Base-by-base conservation (phyloP, 805 yeast genomes). In the Pichia exigua region DNA sequence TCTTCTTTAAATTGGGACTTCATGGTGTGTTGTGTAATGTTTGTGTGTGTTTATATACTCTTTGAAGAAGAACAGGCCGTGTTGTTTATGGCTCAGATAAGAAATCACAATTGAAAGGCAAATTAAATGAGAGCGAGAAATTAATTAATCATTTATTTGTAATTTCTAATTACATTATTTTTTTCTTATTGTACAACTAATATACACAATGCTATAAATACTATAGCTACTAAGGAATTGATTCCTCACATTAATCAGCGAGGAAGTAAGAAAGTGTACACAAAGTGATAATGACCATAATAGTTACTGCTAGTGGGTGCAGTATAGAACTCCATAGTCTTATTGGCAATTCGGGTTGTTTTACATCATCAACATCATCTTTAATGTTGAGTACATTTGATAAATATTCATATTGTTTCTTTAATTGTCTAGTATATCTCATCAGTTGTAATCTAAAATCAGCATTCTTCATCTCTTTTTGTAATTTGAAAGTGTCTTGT, bases 1-100 rank as follows among this genome's bases (percentile, higher is more conserved):
- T 94, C 97, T 79, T 88, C 95, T 73, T 89, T 88, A 70, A 88
- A 88, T 75, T 87, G 91, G 51, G 95, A 88, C 73, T 94, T 86
- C 96, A 88, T 87, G 48, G 44, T 46, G 28, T 22, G 32, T 27
- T 18, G 22, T 39, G 3, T 27, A 4, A n/a, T 35, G 20, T 35
- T 6, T 17, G 8, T 35, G 20, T 17, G 38, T 32, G 38, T 35
- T 35, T 35, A n/a, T 35, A 9, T 7, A 35, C 9, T 17, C 17
- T 1, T 6, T 3, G 6, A 42, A 24, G 30, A 42, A 42, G 44
- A 42, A 42, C 15, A 42, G 44, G 28, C 21, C 39, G 20, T 35
- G 20, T 35, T 35, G 39, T 35, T 24, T 35, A 35, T 35, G 39
- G 39, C 39, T 35, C 39, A 35, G 39, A 35, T 35, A 35, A 35